A percentile compares a stretch with the other conserved stretches of the same genome.
phyloP scores from a whole-genome alignment of 2,329 filamentous ascomycete genomes.

The Colletotrichum gloeosporioides region DNA sequence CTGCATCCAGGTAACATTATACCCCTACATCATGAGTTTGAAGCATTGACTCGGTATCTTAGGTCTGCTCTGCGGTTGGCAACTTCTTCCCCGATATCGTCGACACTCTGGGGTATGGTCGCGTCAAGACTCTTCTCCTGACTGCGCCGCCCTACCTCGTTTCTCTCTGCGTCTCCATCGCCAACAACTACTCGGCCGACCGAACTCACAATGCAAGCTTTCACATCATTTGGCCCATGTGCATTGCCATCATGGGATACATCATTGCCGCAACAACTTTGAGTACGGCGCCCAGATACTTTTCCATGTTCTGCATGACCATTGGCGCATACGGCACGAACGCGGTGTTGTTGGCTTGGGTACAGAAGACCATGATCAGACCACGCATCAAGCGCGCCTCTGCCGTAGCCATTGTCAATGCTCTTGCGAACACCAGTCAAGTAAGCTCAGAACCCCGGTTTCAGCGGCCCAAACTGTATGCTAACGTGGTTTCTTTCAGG shows the following conservation, averaged over 20 bases:
- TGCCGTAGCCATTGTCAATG: neutral
- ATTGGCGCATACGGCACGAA: neutral
- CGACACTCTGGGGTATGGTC: conserved; percentile 61
- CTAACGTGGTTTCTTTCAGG: neutral
- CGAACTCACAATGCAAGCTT: neutral
- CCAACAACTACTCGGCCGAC: neutral
- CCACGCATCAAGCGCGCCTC: neutral
- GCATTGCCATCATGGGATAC: neutral
- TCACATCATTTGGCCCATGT: neutral
- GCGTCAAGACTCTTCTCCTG: conserved; percentile 58
- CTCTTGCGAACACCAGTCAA: neutral
- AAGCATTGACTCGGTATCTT: neutral
- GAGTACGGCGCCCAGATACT: neutral
- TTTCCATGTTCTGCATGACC: neutral
- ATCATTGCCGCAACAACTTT: neutral
- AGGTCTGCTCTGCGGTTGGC: conserved; percentile 58
- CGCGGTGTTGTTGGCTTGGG: neutral
- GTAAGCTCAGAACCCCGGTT: neutral
- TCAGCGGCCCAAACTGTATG: neutral
- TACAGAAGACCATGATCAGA: neutral
- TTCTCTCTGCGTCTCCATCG: neutral
- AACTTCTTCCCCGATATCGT: conserved; percentile 72
- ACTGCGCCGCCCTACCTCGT: conserved; percentile 46
- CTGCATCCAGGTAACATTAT: neutral
- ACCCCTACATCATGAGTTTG: neutral